These are phyloP conservation scores for Mimosa pudica DNA, from an alignment of 306 rosid genomes.

Conservation along the genomic window DNA sequence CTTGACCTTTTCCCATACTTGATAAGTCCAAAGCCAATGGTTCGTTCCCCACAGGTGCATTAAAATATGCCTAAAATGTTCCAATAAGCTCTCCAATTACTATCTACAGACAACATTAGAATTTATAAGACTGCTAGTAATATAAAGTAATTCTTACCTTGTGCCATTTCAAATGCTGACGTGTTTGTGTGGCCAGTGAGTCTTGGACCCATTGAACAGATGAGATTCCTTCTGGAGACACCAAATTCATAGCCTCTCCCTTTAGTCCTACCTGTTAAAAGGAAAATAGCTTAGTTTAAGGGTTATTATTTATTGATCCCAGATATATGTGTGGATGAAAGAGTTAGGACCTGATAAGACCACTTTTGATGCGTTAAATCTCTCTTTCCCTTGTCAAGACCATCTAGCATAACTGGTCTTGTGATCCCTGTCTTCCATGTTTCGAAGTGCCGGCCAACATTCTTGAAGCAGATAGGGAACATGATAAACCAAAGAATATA, in stretches of 20 bases:
- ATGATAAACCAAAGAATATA: neutral
- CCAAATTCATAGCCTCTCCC: constrained; percentile 83
- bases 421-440: constrained; percentile 76
- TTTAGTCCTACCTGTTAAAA: constrained; percentile 75
- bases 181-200: constrained; percentile 52
- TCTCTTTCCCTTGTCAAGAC: constrained; percentile 68
- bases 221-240: constrained; percentile 60
- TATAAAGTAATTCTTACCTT: constrained; percentile 51
- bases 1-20: constrained; percentile 98
- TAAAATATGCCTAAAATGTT: constrained; percentile 70
- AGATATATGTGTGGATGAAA: neutral
- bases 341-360: constrained; percentile 75
- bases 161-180: constrained; percentile 81
- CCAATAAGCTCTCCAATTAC: constrained; percentile 22
- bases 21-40: constrained; percentile 85
- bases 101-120: neutral
- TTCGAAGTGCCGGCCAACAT: constrained; percentile 81
- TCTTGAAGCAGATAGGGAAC: constrained; percentile 46
- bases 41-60: constrained; percentile 72
- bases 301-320: neutral
- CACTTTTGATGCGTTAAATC: constrained; percentile 78
- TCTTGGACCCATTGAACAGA: constrained; percentile 74
- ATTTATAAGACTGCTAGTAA: neutral
- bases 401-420: constrained; percentile 77
- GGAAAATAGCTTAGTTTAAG: neutral